Evolutionary conservation across 2,329 filamentous ascomycete genomes (phyloP).

Genomic region (Thelonectria olida): DNA sequence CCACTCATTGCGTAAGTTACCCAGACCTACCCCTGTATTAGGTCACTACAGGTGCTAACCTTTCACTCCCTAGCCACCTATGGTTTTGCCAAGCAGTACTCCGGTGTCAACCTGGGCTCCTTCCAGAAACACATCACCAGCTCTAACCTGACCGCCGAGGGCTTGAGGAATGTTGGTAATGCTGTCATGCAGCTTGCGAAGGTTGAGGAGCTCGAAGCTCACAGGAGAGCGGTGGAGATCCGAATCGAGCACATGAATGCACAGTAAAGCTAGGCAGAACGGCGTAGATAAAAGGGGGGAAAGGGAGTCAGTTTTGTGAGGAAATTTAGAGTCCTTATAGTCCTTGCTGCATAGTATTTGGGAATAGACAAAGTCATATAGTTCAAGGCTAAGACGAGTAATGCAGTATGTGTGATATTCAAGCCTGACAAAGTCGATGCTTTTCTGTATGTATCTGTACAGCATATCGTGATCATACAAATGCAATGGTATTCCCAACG

Average conservation of each 20-base stretch:
- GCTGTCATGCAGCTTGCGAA: slow-evolving; percentile 96
- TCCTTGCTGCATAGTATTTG: slow-evolving; percentile 19
- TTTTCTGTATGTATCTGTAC: slow-evolving; percentile 27
- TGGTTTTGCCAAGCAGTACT: slow-evolving; percentile 98
- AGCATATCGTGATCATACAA: slow-evolving; percentile 33
- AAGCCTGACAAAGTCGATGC: slow-evolving; percentile 8
- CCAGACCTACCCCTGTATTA: neutral
- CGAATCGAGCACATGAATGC: slow-evolving; percentile 65
- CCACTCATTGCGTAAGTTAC: slow-evolving; percentile 88
- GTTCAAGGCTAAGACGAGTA: neutral
- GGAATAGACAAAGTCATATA: slow-evolving; percentile 6
- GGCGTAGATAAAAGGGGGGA: slow-evolving; percentile 22
- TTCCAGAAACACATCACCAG: slow-evolving; percentile 99
- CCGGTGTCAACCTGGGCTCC: slow-evolving; percentile 92
- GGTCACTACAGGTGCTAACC: slow-evolving; percentile 25
- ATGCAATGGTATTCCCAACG: slow-evolving; percentile 41
- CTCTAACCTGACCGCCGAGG: slow-evolving; percentile 86
- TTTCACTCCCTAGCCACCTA: slow-evolving; percentile 78
- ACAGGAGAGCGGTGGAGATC: slow-evolving; percentile 89
- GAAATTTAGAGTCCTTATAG: neutral
- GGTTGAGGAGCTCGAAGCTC: slow-evolving; percentile 94
- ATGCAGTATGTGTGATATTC: neutral
- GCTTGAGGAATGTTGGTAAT: slow-evolving; percentile 82
- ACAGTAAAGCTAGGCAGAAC: slow-evolving; percentile 32
- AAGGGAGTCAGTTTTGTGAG: neutral